Evolutionary conservation across 805 yeast genomes (phyloP), one percentile per base, ranked within the genome.

Genomic region (Ogataea trehaloabstinens): DNA sequence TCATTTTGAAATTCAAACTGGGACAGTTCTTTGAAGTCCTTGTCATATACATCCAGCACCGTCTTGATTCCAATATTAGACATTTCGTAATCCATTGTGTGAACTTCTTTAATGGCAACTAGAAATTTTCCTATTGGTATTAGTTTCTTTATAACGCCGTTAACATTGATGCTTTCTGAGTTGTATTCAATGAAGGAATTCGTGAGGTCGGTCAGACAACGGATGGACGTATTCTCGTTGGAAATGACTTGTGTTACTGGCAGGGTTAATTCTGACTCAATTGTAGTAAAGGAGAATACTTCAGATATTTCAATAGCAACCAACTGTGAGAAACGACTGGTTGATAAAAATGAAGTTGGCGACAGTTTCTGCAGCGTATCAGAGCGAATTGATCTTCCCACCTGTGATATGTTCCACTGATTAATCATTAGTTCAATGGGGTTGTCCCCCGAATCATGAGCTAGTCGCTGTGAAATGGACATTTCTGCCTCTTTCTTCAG

Each of bases 381-480:
- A 20, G 42, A 35, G 13, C 29, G 28, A 16, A 28, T 33, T 15
- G 30, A 18, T 13, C 31, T 24, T 7, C 35, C 42, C 5, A 31
- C 18, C 21, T 30, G 17, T 4, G 19, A 33, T 5, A 41, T 21
- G 6, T 7, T 21, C 53, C 53, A 49, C 6, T 28, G 20, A 11
- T 7, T n/a, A 17, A 46, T 25, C 8, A 24, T 28, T 24, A 46
- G 7, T 17, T 44, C 46, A 12, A 42, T 31, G 25, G 22, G 13
- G 11, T 17, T 31, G 3, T 30, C 13, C 13, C 19, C 20, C 7
- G 8, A 7, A 7, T 25, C 32, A 13, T 25, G 20, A 7, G 15
- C 18, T 19, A 22, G 19, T 24, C 48, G 20, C 37, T 41, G 43
- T n/a, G 53, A 46, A n/a, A 47, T 35, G 3, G 53, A 31, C 12